Evolutionary conservation across 1,284 basidiomycete species (phyloP).

Genomic region (Malassezia restricta): DNA sequence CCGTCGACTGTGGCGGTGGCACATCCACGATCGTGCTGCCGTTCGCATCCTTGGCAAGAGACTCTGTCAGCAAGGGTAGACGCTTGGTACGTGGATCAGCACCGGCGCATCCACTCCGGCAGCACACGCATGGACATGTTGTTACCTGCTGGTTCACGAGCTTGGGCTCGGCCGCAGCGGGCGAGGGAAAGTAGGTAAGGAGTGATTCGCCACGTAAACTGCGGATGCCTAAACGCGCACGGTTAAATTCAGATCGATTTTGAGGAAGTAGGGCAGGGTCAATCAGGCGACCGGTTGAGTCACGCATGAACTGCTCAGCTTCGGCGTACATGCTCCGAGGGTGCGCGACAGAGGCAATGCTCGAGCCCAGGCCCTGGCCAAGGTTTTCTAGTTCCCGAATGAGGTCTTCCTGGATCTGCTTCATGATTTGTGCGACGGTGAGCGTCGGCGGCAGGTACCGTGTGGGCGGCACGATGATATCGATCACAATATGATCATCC

Average conservation of each 20-base stretch:
- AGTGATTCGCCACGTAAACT: slow-evolving; percentile 15
- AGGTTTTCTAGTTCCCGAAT: slow-evolving; percentile 8
- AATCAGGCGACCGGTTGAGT: slow-evolving; percentile 1
- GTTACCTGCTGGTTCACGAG: neutral
- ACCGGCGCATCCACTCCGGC: slow-evolving; percentile 10
- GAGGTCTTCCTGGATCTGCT: slow-evolving; percentile 13
- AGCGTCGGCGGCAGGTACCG: slow-evolving; percentile 15
- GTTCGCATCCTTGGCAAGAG: slow-evolving; percentile 4
- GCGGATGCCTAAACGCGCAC: slow-evolving; percentile 9
- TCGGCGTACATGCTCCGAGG: slow-evolving; percentile 14
- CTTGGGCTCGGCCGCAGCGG: slow-evolving; percentile 1
- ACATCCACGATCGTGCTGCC: slow-evolving; percentile 3
- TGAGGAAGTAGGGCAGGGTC: slow-evolving; percentile 3
- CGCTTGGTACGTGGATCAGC: slow-evolving; percentile 9
- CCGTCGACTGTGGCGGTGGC: neutral
- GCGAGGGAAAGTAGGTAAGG: slow-evolving; percentile 12
- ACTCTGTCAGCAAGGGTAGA: slow-evolving; percentile 1
- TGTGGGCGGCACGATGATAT: slow-evolving; percentile 27
- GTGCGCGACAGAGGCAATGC: slow-evolving; percentile 10
- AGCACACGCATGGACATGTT: slow-evolving; percentile 15
- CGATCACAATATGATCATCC: slow-evolving; percentile 24
- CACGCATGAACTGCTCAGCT: slow-evolving; percentile 11
- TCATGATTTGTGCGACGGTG: slow-evolving; percentile 6
- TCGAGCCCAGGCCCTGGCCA: slow-evolving; percentile 8
- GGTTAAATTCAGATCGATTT: neutral